Conservation (phyloP, 805 yeast genomes). For the Nakazawaea peltata region DNA sequence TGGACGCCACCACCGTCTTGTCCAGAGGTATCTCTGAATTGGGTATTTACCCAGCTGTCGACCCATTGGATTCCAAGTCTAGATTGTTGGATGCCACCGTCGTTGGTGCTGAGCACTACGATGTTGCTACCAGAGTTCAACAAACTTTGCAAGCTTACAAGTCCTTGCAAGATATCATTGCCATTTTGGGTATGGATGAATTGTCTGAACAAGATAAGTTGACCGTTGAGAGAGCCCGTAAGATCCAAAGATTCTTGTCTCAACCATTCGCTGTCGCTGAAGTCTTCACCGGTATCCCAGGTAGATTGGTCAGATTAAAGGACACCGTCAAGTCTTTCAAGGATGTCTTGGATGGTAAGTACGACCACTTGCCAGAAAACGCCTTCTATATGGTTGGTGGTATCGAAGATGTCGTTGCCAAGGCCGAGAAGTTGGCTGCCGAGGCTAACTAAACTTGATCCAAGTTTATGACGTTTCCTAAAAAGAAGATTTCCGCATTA, state of each 20-base stretch:
- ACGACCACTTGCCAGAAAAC: constrained; percentile 97
- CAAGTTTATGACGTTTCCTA: too few relatives aligned
- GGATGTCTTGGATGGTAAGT: constrained; percentile 97
- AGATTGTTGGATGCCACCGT: constrained; percentile 96
- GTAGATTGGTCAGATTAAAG: constrained; percentile 93
- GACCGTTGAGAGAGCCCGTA: constrained; percentile 99
- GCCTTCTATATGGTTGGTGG: constrained; percentile 99
- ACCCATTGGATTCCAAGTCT: constrained; percentile 98
- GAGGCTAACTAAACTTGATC: constrained; percentile 47
- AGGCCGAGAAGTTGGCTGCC: constrained; percentile 98
- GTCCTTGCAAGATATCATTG: constrained; percentile 99
- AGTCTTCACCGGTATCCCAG: constrained; percentile 99
- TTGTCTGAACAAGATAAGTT: constrained; percentile 97
- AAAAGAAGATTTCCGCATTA: too few relatives aligned
- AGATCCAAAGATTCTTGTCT: constrained; percentile 99
- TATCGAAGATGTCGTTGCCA: constrained; percentile 96
- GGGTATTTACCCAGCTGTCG: constrained; percentile 99
- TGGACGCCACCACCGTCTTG: constrained; percentile 99
- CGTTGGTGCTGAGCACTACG: constrained; percentile 98
- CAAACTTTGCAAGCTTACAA: constrained; percentile 99
- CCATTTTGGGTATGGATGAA: constrained; percentile 99
- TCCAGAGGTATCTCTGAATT: constrained; percentile 99
- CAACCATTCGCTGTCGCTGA: constrained; percentile 99
- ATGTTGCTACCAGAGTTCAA: constrained; percentile 90
- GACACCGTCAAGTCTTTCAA: constrained; percentile 93